phyloP scores from a whole-genome alignment of 441 rosid species.

The Croton setiger region DNA sequence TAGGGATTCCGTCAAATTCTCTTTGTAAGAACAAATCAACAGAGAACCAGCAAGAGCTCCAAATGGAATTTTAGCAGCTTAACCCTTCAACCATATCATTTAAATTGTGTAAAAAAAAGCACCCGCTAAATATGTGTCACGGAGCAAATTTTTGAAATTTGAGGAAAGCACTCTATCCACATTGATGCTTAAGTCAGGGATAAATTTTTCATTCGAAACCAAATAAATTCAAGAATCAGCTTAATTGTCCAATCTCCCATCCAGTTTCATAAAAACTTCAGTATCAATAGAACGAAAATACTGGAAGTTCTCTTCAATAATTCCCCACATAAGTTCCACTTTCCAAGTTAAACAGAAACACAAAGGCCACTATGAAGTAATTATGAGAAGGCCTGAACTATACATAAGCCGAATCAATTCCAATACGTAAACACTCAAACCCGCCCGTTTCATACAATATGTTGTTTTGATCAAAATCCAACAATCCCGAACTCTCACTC shows the following conservation, averaged over 20 bases:
- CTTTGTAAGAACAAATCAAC: not conserved
- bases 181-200: no score
- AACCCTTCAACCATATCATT: not conserved
- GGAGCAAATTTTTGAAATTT: not conserved
- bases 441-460: not conserved
- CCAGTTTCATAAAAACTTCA: not conserved
- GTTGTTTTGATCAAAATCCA: not conserved
- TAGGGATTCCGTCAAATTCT: not conserved
- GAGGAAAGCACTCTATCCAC: not conserved
- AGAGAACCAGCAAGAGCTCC: not conserved
- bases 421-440: not conserved
- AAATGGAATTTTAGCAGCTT: not conserved
- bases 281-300: not conserved
- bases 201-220: not conserved
- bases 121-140: not conserved
- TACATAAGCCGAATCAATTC: not conserved
- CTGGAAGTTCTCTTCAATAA: not conserved
- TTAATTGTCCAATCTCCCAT: not conserved
- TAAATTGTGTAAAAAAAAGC: not conserved
- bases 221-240: not conserved
- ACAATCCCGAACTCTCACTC: not conserved
- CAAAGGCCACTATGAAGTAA: not conserved
- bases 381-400: not conserved
- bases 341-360: not conserved
- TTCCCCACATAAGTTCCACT: not conserved